Conservation (phyloP, 2,329 filamentous ascomycete genomes). For the Rhynchosporium secalis region DNA sequence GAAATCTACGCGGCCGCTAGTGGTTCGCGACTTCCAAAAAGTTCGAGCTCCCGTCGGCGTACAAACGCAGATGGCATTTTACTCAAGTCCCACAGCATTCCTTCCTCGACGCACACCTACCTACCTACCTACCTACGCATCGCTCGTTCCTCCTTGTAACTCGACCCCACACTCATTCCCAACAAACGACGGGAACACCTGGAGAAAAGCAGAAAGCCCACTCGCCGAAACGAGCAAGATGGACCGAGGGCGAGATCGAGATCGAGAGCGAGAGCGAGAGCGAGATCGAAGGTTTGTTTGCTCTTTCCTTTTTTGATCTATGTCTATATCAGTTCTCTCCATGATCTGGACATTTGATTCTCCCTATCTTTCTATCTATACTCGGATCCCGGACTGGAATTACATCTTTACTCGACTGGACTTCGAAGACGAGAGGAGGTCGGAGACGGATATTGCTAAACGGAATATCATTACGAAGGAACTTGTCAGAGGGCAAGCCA, state of each 20-base stretch:
- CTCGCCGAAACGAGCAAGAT: slow-evolving; percentile 18
- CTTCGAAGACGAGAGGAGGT: too few species aligned
- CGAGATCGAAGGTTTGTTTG: slow-evolving; percentile 43
- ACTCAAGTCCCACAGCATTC: neutral
- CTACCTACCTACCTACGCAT: neutral
- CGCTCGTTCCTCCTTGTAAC: neutral
- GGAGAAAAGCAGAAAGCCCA: neutral
- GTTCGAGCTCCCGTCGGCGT: neutral
- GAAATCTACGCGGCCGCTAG: slow-evolving; percentile 10
- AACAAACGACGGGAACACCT: neutral
- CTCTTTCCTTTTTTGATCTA: slow-evolving; percentile 14
- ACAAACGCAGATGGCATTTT: neutral
- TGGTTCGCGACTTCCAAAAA: slow-evolving; percentile 12
- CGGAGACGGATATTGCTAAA: neutral
- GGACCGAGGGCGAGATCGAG: slow-evolving; percentile 45
- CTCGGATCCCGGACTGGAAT: neutral
- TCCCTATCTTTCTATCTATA: too few species aligned
- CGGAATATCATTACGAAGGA: neutral
- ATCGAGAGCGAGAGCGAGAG: too few species aligned
- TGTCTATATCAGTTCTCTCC: neutral
- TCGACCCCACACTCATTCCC: neutral
- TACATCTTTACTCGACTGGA: too few species aligned
- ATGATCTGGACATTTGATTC: neutral
- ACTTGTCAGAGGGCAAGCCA: neutral
- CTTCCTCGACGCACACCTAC: neutral